A percentile compares a stretch with the other conserved stretches of the same genome.
Conservation (phyloP, 1,284 basidiomycete species). For the Ceratobasidium sp. region DNA sequence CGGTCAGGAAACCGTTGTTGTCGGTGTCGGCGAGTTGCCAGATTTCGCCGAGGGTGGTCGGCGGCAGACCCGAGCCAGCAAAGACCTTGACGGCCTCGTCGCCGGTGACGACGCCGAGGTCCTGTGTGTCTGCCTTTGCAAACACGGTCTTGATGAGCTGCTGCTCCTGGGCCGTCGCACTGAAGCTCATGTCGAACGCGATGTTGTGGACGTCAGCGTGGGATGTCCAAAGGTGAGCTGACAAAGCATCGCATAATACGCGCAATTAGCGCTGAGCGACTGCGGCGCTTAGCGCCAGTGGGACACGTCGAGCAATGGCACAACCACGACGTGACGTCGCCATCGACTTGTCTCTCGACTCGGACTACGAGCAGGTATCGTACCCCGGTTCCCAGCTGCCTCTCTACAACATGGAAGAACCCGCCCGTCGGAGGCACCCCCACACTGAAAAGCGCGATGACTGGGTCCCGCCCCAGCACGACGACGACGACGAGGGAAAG, state of each 20-base stretch:
- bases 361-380: conserved; percentile 36
- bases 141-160: conserved; percentile 79
- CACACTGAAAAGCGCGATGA: conserved; percentile 37
- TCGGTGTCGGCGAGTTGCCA: conserved; percentile 94
- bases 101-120: conserved; percentile 85
- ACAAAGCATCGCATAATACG: conserved; percentile 5
- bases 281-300: conserved; percentile 15
- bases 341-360: conserved; percentile 27
- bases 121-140: conserved; percentile 74
- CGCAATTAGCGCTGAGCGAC: conserved; percentile 18
- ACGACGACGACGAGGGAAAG: conserved; percentile 76
- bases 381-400: conserved; percentile 19
- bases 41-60: conserved; percentile 88
- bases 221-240: conserved; percentile 9
- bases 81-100: conserved; percentile 87
- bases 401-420: neutral
- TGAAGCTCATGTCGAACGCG: conserved; percentile 61
- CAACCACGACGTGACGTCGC: conserved; percentile 30
- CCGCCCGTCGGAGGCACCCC: conserved; percentile 19
- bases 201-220: conserved; percentile 28
- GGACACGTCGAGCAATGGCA: conserved; percentile 36
- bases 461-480: conserved; percentile 25
- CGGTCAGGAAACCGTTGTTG: conserved; percentile 91
- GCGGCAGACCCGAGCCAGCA: conserved; percentile 79
- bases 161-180: conserved; percentile 73